phyloP scores from a whole-genome alignment of 805 yeast genomes.

The Nakazawaea holstii region DNA sequence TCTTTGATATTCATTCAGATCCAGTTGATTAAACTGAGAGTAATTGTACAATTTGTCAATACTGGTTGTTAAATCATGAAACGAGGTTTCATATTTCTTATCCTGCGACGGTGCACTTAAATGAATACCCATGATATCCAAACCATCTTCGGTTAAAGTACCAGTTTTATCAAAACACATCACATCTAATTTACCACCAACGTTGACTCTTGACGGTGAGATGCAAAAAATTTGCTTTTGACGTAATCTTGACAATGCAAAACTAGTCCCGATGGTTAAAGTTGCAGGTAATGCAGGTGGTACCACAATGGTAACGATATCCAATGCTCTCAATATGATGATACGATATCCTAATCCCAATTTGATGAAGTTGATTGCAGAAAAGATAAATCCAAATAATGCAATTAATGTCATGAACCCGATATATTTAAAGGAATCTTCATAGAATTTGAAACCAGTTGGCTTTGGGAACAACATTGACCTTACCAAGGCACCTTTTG shows the following conservation, averaged over 20 bases:
- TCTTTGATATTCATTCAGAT: constrained; percentile 13
- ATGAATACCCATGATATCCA: constrained; percentile 67
- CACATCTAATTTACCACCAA: constrained; percentile 92
- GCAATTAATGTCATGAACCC: constrained; percentile 93
- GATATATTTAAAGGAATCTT: constrained; percentile 92
- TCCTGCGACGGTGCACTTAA: constrained; percentile 28
- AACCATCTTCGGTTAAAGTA: constrained; percentile 93
- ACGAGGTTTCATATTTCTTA: constrained; percentile 21
- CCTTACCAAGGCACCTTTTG: constrained; percentile 89
- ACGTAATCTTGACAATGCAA: constrained; percentile 76
- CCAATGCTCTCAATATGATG: constrained; percentile 85
- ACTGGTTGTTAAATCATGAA: constrained; percentile 27
- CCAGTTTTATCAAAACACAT: constrained; percentile 97
- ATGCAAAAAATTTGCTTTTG: constrained; percentile 75
- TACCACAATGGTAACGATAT: constrained; percentile 91
- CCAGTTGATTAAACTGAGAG: constrained; percentile 26
- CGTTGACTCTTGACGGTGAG: constrained; percentile 89
- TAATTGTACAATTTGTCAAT: constrained; percentile 35
- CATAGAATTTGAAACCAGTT: constrained; percentile 84
- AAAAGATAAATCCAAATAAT: constrained; percentile 71
- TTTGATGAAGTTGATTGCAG: constrained; percentile 76
- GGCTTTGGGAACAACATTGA: constrained; percentile 98
- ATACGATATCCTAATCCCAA: constrained; percentile 64
- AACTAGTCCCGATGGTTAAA: constrained; percentile 90
- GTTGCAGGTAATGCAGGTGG: constrained; percentile 99